Evolutionary conservation across 805 yeast species (phyloP), one percentile per base, ranked within the genome.

Genomic region (Metschnikowia koreensis): DNA sequence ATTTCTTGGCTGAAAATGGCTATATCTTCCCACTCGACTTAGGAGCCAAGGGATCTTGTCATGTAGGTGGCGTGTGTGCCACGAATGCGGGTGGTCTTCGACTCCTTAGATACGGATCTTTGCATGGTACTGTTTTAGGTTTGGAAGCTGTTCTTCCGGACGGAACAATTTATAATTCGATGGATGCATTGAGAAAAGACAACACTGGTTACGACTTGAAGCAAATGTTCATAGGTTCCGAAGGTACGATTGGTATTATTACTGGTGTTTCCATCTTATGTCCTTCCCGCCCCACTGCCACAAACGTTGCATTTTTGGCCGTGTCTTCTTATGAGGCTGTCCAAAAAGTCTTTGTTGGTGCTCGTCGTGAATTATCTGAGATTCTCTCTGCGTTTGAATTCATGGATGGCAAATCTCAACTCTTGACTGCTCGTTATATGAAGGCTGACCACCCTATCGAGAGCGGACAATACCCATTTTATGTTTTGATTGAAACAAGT

Each of bases 31-130:
- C 98, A 28, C 75, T 92, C 47, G 98, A 92, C 66, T 74, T 92
- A 55, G 98, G 98, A 52, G 97, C 98, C 38, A 92, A 92, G 72
- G 98, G 98, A 12, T 89, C 97, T 1, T 93, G 97, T 66, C 96
- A 89, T 60, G 85, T 93, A 55, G 97, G 97, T 60, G 98, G 97
- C 58, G 88, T 85, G 48, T 93, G 90, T 41, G 96, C 97, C 16
- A 90, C 97, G 16, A 93, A 93, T 66, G 98, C 98, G 6, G 98
- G 98, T 64, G 98, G 98, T 1, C 78, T 92, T 61, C 77, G 98
- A 64, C 75, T 92, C 46, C 71, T 92, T 55, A 80, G 96, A 60
- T 92, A 90, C 66, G 97, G 97, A 2, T 89, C 96, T 6, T 79
- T 92, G 58, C 98, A 93, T 65, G 98, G 98, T 4, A 75, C 90